phyloP scores from a whole-genome alignment of 441 rosid species.

The Euphorbia schlechtendalii region DNA sequence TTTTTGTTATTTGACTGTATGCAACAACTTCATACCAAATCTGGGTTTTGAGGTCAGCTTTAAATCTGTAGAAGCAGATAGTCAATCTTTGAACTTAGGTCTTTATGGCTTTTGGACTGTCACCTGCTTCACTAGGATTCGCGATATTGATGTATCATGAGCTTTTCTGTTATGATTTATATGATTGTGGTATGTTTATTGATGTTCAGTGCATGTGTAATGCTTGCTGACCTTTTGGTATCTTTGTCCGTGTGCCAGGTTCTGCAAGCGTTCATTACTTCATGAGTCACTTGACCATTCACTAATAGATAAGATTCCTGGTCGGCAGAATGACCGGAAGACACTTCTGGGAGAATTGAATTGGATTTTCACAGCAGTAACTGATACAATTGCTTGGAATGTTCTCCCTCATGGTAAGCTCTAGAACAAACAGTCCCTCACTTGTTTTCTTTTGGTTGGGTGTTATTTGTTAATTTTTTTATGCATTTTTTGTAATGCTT shows the following conservation, averaged over 20 bases:
- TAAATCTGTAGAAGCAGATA: background rate
- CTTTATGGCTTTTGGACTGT: background rate
- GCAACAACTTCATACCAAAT: background rate
- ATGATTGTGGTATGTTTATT: too few species aligned
- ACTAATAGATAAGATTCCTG: slow-evolving; percentile 95
- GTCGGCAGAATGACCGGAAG: slow-evolving; percentile 98
- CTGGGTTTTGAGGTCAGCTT: background rate
- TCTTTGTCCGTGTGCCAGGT: slow-evolving; percentile 47
- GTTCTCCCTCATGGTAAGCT: slow-evolving; percentile 94
- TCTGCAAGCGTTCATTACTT: slow-evolving; percentile 83
- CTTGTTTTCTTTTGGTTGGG: background rate
- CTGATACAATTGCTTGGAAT: slow-evolving; percentile 99
- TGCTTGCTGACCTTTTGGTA: too few species aligned
- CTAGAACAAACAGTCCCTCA: slow-evolving; percentile 1
- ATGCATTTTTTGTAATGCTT: slow-evolving; percentile 23
- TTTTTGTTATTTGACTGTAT: background rate
- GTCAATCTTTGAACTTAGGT: background rate
- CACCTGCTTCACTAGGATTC: slow-evolving; percentile 8
- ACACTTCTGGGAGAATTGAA: slow-evolving; percentile 98
- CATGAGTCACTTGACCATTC: slow-evolving; percentile 75
- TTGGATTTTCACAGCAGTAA: slow-evolving; percentile 98
- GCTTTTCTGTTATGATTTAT: too few species aligned
- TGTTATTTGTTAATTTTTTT: background rate
- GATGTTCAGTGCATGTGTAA: too few species aligned
- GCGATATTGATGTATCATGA: background rate